phyloP scores from a whole-genome alignment of 257 asterid species.

The Penstemon newberryi region DNA sequence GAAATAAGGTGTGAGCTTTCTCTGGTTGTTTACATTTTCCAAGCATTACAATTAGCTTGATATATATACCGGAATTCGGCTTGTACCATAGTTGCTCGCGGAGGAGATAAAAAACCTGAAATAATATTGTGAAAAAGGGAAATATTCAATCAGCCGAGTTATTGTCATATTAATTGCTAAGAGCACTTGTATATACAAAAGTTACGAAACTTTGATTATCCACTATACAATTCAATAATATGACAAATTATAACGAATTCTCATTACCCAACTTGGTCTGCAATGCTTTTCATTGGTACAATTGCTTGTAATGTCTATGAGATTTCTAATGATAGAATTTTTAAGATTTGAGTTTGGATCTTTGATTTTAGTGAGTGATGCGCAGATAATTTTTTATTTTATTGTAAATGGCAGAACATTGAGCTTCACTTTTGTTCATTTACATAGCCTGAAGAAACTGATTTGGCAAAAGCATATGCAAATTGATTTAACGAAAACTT shows the following conservation, averaged over 20 bases:
- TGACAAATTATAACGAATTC: too few relatives aligned
- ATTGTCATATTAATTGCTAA: neutral
- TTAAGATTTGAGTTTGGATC: too few relatives aligned
- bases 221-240: too few relatives aligned
- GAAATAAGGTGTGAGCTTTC: slow-evolving; percentile 77
- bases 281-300: too few relatives aligned
- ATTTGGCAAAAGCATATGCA: neutral
- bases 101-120: slow-evolving; percentile 88
- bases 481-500: neutral
- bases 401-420: too few relatives aligned
- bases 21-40: slow-evolving; percentile 99
- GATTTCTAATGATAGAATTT: too few relatives aligned
- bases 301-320: neutral
- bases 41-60: slow-evolving; percentile 90
- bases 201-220: neutral
- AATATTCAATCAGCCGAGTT: slow-evolving; percentile 3
- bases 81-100: slow-evolving; percentile 94
- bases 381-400: too few relatives aligned
- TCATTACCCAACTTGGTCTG: too few relatives aligned
- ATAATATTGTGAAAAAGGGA: neutral
- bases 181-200: neutral
- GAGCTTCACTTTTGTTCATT: too few relatives aligned
- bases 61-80: slow-evolving; percentile 72
- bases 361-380: too few relatives aligned
- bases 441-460: neutral